A percentile compares a stretch with the other conserved stretches of the same genome.
Conservation (phyloP, 139 green algal genomes). For the Chloropicon primus region DNA sequence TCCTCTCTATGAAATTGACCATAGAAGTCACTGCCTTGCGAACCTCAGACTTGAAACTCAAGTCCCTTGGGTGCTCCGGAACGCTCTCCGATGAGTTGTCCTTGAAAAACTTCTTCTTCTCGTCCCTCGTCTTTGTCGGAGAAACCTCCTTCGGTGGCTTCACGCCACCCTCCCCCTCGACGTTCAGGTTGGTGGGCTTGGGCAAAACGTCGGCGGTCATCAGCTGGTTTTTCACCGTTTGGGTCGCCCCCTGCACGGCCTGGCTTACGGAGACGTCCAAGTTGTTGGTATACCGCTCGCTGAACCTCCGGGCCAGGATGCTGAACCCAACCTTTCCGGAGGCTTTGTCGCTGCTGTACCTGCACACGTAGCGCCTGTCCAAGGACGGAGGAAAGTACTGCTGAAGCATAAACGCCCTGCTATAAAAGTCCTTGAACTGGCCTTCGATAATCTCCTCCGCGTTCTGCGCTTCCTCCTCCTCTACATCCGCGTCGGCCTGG, state of each 20-base stretch:
- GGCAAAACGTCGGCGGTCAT: neutral
- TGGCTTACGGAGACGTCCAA: neutral
- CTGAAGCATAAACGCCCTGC: neutral
- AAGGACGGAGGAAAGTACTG: neutral
- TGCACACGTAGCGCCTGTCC: neutral
- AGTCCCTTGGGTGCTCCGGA: neutral
- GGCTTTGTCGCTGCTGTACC: neutral
- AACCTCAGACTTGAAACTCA: neutral
- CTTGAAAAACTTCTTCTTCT: neutral
- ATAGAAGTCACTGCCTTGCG: neutral
- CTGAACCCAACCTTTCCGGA: neutral
- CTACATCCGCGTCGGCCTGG: neutral
- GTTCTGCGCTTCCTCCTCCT: neutral
- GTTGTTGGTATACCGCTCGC: neutral
- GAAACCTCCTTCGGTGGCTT: neutral
- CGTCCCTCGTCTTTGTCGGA: neutral
- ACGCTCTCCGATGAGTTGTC: neutral
- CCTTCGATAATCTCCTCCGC: too few species aligned
- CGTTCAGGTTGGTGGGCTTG: too few species aligned
- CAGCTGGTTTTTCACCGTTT: neutral
- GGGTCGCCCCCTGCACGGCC: neutral
- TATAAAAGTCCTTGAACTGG: neutral
- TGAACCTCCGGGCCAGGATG: neutral
- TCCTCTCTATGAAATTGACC: neutral
- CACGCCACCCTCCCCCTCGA: too few species aligned